A percentile compares a stretch with the other conserved stretches of the same genome.
These are phyloP conservation scores for Zygoascus meyerae DNA, from an alignment of 1,139 yeast genomes.

Conservation along the genomic window DNA sequence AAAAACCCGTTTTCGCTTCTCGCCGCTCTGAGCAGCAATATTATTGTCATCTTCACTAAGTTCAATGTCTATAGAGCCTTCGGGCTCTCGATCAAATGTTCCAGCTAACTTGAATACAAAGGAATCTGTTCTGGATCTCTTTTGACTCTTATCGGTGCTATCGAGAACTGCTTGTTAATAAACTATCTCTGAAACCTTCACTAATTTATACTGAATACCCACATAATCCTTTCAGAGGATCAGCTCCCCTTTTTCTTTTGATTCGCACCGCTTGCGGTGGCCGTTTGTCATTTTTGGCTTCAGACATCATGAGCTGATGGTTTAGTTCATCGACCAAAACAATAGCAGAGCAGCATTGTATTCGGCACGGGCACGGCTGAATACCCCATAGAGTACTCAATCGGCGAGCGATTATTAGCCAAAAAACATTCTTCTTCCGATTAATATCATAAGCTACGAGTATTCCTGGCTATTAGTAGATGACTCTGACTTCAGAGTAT, in stretches of 20 bases:
- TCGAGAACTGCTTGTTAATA: conserved; percentile 34
- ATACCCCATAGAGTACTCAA: no score
- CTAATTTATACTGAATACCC: conserved; percentile 20
- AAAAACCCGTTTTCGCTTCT: conserved; percentile 18
- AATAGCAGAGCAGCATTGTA: no score
- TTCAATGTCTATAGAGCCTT: conserved; percentile 18
- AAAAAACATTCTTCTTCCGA: no score
- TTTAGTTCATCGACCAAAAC: no score
- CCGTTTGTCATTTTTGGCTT: neutral
- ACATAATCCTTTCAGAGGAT: conserved; percentile 75
- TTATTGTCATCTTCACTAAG: conserved; percentile 23
- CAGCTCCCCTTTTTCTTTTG: conserved; percentile 79
- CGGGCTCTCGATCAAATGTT: conserved; percentile 46
- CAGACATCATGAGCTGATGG: no score
- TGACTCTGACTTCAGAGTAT: no score
- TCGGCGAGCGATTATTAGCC: no score
- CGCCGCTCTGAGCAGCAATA: conserved; percentile 19
- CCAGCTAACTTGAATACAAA: conserved; percentile 53
- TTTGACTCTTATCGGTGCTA: conserved; percentile 35
- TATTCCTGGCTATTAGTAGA: no score
- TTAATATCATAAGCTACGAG: no score
- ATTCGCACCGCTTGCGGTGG: conserved; percentile 53
- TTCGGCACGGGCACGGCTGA: no score
- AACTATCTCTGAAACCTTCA: conserved; percentile 10
- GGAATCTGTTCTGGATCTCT: conserved; percentile 40